Percentiles rank a stretch among this genome's conserved stretches.
Evolutionary conservation across 192 early-diverging fungal genomes (phyloP).

Genomic region (Coemansia sp.): DNA sequence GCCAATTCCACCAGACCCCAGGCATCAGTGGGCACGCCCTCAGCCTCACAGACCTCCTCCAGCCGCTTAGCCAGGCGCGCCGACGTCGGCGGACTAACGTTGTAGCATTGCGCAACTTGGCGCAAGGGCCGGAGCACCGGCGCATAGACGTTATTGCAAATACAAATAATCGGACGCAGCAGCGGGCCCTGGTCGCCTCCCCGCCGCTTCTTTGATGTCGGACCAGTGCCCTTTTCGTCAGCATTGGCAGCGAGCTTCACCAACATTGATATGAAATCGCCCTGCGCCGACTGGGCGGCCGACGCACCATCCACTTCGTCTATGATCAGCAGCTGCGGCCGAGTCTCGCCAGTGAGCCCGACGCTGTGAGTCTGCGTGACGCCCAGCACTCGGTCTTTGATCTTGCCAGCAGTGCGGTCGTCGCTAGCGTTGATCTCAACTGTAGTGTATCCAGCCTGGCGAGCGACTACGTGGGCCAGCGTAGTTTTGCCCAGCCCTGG

Average conservation of each 20-base stretch:
- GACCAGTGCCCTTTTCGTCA: neutral
- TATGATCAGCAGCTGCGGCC: conserved; percentile 85
- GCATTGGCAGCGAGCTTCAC: conserved; percentile 60
- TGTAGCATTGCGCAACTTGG: conserved; percentile 70
- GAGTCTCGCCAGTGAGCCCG: conserved; percentile 55
- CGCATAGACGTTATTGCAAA: conserved; percentile 96
- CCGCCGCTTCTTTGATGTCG: conserved; percentile 4
- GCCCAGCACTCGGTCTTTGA: conserved; percentile 74
- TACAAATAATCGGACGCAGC: conserved; percentile 94
- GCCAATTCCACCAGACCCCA: conserved; percentile 75
- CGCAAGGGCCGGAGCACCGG: conserved; percentile 85
- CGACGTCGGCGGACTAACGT: conserved; percentile 69
- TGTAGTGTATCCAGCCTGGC: conserved; percentile 88
- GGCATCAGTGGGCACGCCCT: conserved; percentile 74
- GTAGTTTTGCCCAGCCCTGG: conserved; percentile 98
- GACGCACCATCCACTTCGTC: conserved; percentile 97
- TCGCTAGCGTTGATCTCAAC: conserved; percentile 98
- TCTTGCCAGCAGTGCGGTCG: conserved; percentile 81
- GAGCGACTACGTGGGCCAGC: conserved; percentile 88
- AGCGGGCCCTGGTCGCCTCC: conserved; percentile 52
- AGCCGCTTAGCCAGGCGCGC: conserved; percentile 74
- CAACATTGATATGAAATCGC: conserved; percentile 80
- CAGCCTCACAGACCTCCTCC: conserved; percentile 76
- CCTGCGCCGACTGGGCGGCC: conserved; percentile 69
- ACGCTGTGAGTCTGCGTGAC: conserved; percentile 80